Evolutionary conservation across 78 protist genomes (phyloP).

Genomic region (Dictyostelium firmibasis): DNA sequence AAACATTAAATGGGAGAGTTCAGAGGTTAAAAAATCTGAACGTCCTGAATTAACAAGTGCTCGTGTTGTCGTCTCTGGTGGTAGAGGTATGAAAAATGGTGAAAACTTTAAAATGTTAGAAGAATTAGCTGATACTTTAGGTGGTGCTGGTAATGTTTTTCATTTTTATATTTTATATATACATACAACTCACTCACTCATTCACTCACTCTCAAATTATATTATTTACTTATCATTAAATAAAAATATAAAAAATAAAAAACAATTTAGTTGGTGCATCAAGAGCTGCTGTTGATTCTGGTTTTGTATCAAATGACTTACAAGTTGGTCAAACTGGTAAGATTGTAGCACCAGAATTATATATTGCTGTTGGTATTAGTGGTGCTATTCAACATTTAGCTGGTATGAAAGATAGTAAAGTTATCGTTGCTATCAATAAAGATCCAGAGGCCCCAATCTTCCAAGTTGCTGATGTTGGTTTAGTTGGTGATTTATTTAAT

Average conservation of each 20-base stretch:
- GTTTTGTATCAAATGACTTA: constrained; percentile 94
- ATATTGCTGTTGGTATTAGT: constrained; percentile 97
- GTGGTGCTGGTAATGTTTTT: constrained; percentile 84
- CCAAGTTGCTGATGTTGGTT: constrained; percentile 93
- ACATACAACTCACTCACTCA: not conserved
- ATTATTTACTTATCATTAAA: no score
- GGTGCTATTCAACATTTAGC: constrained; percentile 99
- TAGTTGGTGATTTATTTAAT: constrained; percentile 90
- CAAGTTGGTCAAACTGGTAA: constrained; percentile 99
- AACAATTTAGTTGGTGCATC: constrained; percentile 96
- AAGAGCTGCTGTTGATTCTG: constrained; percentile 99
- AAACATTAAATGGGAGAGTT: constrained; percentile 50
- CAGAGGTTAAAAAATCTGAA: constrained; percentile 85
- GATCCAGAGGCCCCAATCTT: constrained; percentile 96
- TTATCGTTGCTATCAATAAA: constrained; percentile 98
- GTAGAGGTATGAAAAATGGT: constrained; percentile 95
- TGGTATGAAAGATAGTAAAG: constrained; percentile 99
- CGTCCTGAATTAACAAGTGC: constrained; percentile 97
- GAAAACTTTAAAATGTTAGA: constrained; percentile 96
- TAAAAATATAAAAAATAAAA: no score
- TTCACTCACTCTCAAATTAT: no score
- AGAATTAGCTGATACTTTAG: constrained; percentile 93
- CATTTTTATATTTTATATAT: not conserved
- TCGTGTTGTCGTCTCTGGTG: constrained; percentile 93
- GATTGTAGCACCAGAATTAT: constrained; percentile 98